These are phyloP conservation scores for Peronospora destructor DNA, from an alignment of 352 stramenopile genomes.

Conservation along the genomic window DNA sequence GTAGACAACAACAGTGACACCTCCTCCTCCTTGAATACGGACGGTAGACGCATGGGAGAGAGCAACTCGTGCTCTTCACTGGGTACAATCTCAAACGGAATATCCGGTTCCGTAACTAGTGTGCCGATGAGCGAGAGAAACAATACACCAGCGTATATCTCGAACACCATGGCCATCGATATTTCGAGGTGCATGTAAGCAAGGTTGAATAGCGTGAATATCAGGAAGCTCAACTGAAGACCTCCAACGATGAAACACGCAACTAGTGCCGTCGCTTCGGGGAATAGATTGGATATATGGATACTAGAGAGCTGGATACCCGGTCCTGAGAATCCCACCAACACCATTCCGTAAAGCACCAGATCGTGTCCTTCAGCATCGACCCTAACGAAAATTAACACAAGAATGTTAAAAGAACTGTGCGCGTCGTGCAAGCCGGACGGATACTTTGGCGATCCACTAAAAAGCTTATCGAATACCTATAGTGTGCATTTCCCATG, in stretches of 20 bases:
- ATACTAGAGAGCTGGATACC: constrained; percentile 64
- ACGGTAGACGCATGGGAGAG: constrained; percentile 48
- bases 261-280: constrained; percentile 53
- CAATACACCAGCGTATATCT: constrained; percentile 40
- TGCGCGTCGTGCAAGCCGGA: background rate
- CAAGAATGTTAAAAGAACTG: constrained; percentile 2
- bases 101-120: constrained; percentile 50
- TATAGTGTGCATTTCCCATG: constrained; percentile 44
- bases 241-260: constrained; percentile 66
- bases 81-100: constrained; percentile 29
- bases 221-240: constrained; percentile 65
- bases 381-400: constrained; percentile 14
- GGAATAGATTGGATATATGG: constrained; percentile 72
- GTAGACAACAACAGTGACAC: constrained; percentile 41
- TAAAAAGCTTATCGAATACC: constrained; percentile 11
- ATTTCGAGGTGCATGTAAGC: constrained; percentile 36
- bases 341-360: constrained; percentile 54
- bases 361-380: constrained; percentile 29
- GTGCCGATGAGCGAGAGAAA: constrained; percentile 47
- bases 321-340: constrained; percentile 57
- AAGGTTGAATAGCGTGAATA: constrained; percentile 59
- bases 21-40: constrained; percentile 56
- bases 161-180: constrained; percentile 44
- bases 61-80: constrained; percentile 40
- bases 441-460: background rate